Evolutionary conservation across 2,329 filamentous ascomycete species (phyloP).

Genomic region (Trichophyton mentagrophytes): DNA sequence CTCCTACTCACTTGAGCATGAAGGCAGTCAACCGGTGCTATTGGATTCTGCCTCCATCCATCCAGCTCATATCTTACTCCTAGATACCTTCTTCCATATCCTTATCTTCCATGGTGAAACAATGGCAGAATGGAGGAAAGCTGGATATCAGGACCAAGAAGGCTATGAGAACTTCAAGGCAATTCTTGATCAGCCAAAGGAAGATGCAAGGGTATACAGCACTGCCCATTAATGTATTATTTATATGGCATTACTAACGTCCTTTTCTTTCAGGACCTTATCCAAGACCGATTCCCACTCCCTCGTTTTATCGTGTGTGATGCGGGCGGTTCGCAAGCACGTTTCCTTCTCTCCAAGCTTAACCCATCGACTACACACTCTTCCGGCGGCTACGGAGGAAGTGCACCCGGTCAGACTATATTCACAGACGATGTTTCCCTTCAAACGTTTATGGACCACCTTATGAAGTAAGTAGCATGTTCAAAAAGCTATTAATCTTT

Average conservation of each 20-base stretch:
- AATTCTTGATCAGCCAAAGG: slow-evolving; percentile 83
- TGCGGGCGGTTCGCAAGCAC: slow-evolving; percentile 92
- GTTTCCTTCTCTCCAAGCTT: slow-evolving; percentile 91
- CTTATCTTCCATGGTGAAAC: slow-evolving; percentile 98
- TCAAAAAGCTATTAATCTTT: slow-evolving; percentile 9
- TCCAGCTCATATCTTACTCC: slow-evolving; percentile 77
- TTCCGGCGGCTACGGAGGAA: slow-evolving; percentile 78
- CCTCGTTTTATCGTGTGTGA: slow-evolving; percentile 98
- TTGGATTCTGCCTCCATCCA: slow-evolving; percentile 95
- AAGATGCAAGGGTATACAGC: slow-evolving; percentile 72
- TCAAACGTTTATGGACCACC: slow-evolving; percentile 98
- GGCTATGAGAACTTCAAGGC: slow-evolving; percentile 92
- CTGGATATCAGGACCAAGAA: slow-evolving; percentile 93
- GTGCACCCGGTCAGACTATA: slow-evolving; percentile 89
- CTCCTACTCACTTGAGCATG: slow-evolving; percentile 93
- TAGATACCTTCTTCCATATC: slow-evolving; percentile 99
- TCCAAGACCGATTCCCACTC: slow-evolving; percentile 93
- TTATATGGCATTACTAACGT: background rate
- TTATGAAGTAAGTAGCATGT: slow-evolving; percentile 73
- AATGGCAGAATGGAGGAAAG: slow-evolving; percentile 94
- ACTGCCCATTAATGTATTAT: background rate
- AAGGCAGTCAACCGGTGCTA: slow-evolving; percentile 83
- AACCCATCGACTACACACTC: slow-evolving; percentile 97
- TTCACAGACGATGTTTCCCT: slow-evolving; percentile 97
- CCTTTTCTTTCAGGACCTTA: slow-evolving; percentile 56